These are phyloP conservation scores for Erigeron canadensis DNA, from an alignment of 129 eudicot species.

Conservation along the genomic window DNA sequence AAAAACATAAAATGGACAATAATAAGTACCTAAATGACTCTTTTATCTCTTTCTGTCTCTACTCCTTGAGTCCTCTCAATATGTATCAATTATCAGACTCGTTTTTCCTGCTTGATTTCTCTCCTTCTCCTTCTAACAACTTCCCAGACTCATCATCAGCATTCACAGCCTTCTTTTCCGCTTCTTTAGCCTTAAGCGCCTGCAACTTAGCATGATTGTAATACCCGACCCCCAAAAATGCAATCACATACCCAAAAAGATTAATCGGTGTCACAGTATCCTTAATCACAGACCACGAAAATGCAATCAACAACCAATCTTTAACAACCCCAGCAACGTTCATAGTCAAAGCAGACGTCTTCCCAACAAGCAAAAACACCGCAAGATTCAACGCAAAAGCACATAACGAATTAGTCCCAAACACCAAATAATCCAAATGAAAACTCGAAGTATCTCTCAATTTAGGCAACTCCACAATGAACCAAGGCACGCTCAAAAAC, in stretches of 20 bases:
- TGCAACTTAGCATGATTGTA: conserved; percentile 50
- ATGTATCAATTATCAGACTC: conserved; percentile 34
- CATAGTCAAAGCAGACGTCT: conserved; percentile 58
- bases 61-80: neutral
- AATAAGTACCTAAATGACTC: conserved; percentile 20
- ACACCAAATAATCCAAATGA: conserved; percentile 41
- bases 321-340: conserved; percentile 58
- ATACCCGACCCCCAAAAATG: conserved; percentile 55
- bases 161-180: conserved; percentile 38
- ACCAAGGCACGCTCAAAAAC: conserved; percentile 43
- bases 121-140: conserved; percentile 42
- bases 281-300: conserved; percentile 70
- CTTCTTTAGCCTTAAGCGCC: conserved; percentile 52
- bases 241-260: conserved; percentile 50
- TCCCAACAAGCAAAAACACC: conserved; percentile 52
- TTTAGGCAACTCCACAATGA: conserved; percentile 37
- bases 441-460: conserved; percentile 40
- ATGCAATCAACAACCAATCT: conserved; percentile 61
- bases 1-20: conserved; percentile 1
- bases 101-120: conserved; percentile 13
- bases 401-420: conserved; percentile 48
- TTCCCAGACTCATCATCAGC: conserved; percentile 45
- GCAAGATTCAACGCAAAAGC: conserved; percentile 50
- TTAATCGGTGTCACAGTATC: conserved; percentile 56
- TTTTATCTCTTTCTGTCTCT: neutral